Base-by-base conservation (phyloP, 2,329 filamentous ascomycete genomes). In the Colletotrichum sojae region DNA sequence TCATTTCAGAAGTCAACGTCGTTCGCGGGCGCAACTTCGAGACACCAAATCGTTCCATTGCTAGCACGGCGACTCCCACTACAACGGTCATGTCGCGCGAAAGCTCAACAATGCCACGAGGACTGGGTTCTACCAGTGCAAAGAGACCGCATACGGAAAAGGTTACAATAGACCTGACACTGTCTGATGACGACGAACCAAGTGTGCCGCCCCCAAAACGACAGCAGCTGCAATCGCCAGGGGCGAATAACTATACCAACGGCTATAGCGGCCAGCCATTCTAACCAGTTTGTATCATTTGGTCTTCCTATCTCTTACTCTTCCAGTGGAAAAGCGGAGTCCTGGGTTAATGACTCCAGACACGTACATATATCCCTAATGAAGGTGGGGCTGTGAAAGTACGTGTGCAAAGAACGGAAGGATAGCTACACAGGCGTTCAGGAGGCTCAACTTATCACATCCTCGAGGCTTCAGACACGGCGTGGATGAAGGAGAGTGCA, bases 141-240 rank as follows among this genome's bases (percentile, higher is more conserved):
- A 89, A 89, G 76, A 83, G 87, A 22, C 81, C 83, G 1, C 79
- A 81, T 3, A 79, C 85, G 5, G 83, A 87, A 52, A 67, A 56
- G 39, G 84, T 90, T 2, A 90, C 67, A 16, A 71, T 90, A 70
- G 89, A 90, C 73, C 77, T 91, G 70, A 90, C 88, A 1, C 76
- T 88, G 6, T 82, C 83, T 59, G 87, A 88, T 67, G 86, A 89
- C 52, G 87, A 88, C 61, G 82, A 84, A 63, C 85, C 88, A 46
- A 84, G 85, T 18, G 82, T 83, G 54, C 79, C 83, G 4, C 75
- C 80, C 3, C 79, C 78, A 5, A 89, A 90, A 77, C 82, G 86
- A 56, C 83, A 84, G 69, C 79, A 80, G 48, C 18, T 71, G 40
- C 61, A 71, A n/a, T 51, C 57, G 6, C 64, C 70, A 40, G 16